Evolutionary conservation across 2,329 filamentous ascomycete species (phyloP).

Genomic region (Alternaria sp.): DNA sequence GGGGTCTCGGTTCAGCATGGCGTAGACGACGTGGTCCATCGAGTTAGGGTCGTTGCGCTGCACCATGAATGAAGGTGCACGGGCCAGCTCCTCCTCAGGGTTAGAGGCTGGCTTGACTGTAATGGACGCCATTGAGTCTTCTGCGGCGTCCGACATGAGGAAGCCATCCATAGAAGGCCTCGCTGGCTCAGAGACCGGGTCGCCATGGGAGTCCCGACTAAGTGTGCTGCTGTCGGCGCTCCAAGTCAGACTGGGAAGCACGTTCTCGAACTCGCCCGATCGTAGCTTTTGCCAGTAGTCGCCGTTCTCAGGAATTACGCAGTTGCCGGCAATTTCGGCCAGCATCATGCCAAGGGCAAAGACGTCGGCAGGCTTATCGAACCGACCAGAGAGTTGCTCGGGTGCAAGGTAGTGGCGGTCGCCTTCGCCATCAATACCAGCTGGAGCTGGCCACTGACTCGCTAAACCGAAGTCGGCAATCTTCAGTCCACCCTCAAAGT

Average conservation of each 20-base stretch:
- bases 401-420: constrained; percentile 96
- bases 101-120: constrained; percentile 31
- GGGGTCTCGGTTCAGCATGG: constrained; percentile 85
- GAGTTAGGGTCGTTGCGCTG: constrained; percentile 74
- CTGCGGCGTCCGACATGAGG: constrained; percentile 43
- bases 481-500: constrained; percentile 80
- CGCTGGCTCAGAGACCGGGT: constrained; percentile 32
- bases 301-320: constrained; percentile 91
- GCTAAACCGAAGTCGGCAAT: constrained; percentile 89
- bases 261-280: constrained; percentile 83
- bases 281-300: constrained; percentile 88
- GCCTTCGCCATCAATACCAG: constrained; percentile 85
- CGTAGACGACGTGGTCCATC: constrained; percentile 81
- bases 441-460: constrained; percentile 75
- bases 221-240: constrained; percentile 71
- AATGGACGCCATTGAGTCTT: constrained; percentile 49
- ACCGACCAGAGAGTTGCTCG: constrained; percentile 84
- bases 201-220: constrained; percentile 70
- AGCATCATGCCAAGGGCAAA: constrained; percentile 95
- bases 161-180: constrained; percentile 31
- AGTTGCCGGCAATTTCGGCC: constrained; percentile 92
- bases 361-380: constrained; percentile 89
- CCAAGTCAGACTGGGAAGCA: constrained; percentile 83
- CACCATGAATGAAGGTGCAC: constrained; percentile 89
- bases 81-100: constrained; percentile 61